Evolutionary conservation across 257 asterid genomes (phyloP), one percentile per base, ranked within the genome.

Genomic region (Lycium ferocissimum): DNA sequence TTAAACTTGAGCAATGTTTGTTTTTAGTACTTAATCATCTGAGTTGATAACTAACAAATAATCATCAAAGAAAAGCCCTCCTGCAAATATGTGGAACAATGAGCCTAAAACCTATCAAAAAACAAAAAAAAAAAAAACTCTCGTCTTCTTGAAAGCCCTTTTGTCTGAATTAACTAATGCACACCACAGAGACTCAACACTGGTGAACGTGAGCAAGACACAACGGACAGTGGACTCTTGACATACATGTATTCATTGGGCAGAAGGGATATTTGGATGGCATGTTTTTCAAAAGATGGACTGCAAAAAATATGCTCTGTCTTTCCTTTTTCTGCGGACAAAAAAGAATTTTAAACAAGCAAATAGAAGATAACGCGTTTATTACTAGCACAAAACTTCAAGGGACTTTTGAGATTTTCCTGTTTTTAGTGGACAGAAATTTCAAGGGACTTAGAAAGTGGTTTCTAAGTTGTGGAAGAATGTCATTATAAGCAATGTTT

Each of bases 381-480:
- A 10, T 1, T 73, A 73, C 61, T 6, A 47, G 37, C 33, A 70
- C 13, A 70, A 17, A 38, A 40, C 13, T 3, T 70, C 33, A 38
- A 40, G 33, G 22, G 33, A 37, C 53, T 66, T 12, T 0, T 2
- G 20, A 66, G 73, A 33, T 38, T 38, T 69, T 69, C 26, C 11
- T 7, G 7, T 37, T 37, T 12, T 33, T 12, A 4, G 12, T 43
- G 26, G 7, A 2, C 3, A 26, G 0, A 72, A 72, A 72, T 3
- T n/a, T 73, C 38, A 18, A 47, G 80, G 20, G 61, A 45, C 40
- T 72, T 22, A 72, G 11, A 75, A 75, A 20, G 12, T 47, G 61
- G 40, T 49, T 20, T 75, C 81, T 51, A 75, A 22, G 40, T 75
- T 75, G 45, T 49, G 81, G 81, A 22, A 75, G 81, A 22, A 49